A percentile compares a stretch with the other conserved stretches of the same genome.
These are phyloP conservation scores for Euphorbia schlechtendalii DNA, from an alignment of 441 rosid genomes.

Conservation along the genomic window DNA sequence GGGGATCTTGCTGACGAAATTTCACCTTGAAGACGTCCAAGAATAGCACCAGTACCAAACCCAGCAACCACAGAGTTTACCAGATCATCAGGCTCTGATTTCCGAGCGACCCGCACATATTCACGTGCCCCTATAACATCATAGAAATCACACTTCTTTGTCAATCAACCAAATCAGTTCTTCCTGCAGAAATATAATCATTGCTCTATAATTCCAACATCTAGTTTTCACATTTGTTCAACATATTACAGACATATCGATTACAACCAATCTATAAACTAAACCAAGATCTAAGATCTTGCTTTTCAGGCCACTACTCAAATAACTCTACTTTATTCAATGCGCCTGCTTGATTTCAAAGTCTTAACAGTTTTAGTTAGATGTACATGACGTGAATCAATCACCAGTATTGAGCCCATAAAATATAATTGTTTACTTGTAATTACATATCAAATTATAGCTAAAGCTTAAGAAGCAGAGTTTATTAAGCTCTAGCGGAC, in stretches of 20 bases:
- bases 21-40: constrained; percentile 87
- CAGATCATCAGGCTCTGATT: constrained; percentile 62
- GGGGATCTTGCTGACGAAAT: too few species aligned
- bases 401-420: not conserved
- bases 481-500: not conserved
- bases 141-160: constrained; percentile 13
- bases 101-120: constrained; percentile 60
- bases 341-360: not conserved
- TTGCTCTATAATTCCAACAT: not conserved
- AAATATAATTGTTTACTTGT: not conserved
- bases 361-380: not conserved
- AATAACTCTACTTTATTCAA: not conserved
- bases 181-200: not conserved
- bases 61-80: constrained; percentile 75
- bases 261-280: not conserved
- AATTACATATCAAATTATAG: not conserved
- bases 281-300: not conserved
- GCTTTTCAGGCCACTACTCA: not conserved
- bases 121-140: constrained; percentile 67
- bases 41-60: constrained; percentile 69
- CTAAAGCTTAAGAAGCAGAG: not conserved
- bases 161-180: not conserved
- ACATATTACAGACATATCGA: not conserved
- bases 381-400: not conserved
- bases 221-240: not conserved